A percentile compares a stretch with the other conserved stretches of the same genome.
Conservation (phyloP, 31 red algal genomes). For the Endocladia muricata region DNA sequence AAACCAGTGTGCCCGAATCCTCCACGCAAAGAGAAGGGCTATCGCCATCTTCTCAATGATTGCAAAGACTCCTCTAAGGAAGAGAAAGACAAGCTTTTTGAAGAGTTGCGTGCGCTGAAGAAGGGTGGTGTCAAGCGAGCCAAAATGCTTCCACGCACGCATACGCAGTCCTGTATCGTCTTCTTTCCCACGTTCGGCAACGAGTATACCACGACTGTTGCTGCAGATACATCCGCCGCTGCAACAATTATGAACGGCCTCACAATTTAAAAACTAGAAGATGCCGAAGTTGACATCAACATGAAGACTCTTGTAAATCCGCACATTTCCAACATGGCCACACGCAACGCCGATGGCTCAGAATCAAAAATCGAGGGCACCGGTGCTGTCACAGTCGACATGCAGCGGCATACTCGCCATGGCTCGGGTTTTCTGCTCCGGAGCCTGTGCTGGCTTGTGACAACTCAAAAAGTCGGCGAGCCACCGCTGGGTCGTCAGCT, state of each 20-base stretch:
- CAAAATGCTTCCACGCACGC: neutral
- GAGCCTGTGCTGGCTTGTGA: constrained; percentile 23
- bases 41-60: constrained; percentile 21
- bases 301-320: constrained; percentile 3
- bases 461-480: constrained; percentile 16
- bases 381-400: constrained; percentile 11
- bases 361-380: neutral
- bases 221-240: constrained; percentile 20
- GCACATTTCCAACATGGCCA: constrained; percentile 21
- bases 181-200: constrained; percentile 11
- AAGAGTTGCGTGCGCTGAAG: neutral
- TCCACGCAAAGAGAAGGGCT: constrained; percentile 19
- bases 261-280: neutral
- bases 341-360: neutral
- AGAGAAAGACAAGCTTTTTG: constrained; percentile 4
- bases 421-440: constrained; percentile 8
- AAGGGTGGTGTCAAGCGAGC: neutral
- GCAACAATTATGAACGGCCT: neutral
- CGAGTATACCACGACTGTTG: neutral
- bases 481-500: constrained; percentile 17
- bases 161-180: neutral
- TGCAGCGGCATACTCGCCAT: constrained; percentile 16
- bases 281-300: neutral
- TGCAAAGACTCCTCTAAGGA: constrained; percentile 1
- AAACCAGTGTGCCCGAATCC: constrained; percentile 5